Evolutionary conservation across 78 protist genomes (phyloP), one percentile per base, ranked within the genome.

Genomic region (Bigelowiella natans): DNA sequence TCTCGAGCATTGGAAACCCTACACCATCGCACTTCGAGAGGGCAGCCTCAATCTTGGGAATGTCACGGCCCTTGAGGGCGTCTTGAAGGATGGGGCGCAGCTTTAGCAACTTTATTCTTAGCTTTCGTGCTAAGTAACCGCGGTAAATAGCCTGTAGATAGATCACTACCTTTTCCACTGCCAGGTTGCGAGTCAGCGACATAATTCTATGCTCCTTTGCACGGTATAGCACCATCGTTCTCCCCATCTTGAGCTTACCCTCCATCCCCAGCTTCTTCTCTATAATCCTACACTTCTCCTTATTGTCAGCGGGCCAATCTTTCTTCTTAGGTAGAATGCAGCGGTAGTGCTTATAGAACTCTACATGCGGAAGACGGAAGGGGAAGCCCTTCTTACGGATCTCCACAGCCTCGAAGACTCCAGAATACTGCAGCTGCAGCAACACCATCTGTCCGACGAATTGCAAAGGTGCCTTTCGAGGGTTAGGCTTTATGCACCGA

Each of bases 351-450:
- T 51, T 51, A 51, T 26, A 51, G 86, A 83, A 83, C 28, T 83
- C 86, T 18, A 2, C 29, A 34, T 83, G 86, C 11, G 86, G 2
- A 29, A 3, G 2, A 11, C 86, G 86, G 86, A 83, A 83, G 86
- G 86, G 86, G 31, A 83, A 83, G 86, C 86, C 86, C 86, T 83
- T 83, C 90, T 93, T 94, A 29, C 98, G 88, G 40, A 97, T 96
- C 36, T 95, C 85, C 64, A 96, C 94, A 1, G 96, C 95, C 31
- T 96, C 98, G 88, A 96, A 95, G 63, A 97, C 97, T 88, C 99
- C 99, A 88, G 95, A 95, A 95, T 95, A 96, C 40, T 94, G 88
- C 37, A 97, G 92, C 93, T 97, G 98, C 39, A 83, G 83, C 11
- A 31, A 34, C 73, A 87, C 89, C 64, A 87, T 40, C 36, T 31